Evolutionary conservation across 345 rosid genomes (phyloP), one percentile per base, ranked within the genome.

Genomic region (Hirschfeldia incana): DNA sequence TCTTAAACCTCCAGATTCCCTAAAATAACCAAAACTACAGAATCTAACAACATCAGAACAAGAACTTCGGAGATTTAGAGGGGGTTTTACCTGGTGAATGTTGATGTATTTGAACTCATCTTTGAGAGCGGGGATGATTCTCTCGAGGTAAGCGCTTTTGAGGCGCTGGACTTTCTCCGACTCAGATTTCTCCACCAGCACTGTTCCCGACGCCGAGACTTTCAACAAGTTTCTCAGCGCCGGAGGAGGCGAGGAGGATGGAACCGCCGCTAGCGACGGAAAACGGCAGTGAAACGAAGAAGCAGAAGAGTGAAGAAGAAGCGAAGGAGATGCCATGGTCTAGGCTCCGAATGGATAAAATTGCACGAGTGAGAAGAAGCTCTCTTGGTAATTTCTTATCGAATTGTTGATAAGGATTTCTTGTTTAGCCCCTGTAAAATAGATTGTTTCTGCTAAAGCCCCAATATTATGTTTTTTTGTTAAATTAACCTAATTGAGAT

Each of bases 101-200:
- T 91, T 95, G 11, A 89, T 33, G 87, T 93, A 95, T 12, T 81
- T 82, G 81, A 95, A 95, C 87, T 93, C 99, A 8, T 93, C 94
- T 57, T 83, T 85, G 64, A 93, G 96, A 60, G 89, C 74, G 69
- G 99, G 98, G 49, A 93, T 85, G 46, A 95, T 90, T 71, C 90
- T 93, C 76, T 93, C 96, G 2, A 90, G 87, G 83, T 90, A 93
- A 46, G 82, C 86, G 17, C 89, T 79, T 76, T 86, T 91, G 74
- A 95, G 91, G 36, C 99, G 85, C 16, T 80, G 10, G 55, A 85
- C 67, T 58, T 86, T 95, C 81, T 89, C 94, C 5, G 96, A 78
- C 61, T 89, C 99, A n/a, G 93, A 75, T 83, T 91, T 95, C 33
- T 95, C 98, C 81, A 95, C 93, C 89, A 91, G 61, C 62, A 89